Conservation (phyloP, 2,329 filamentous ascomycete species). For the Spiromastix sp. region DNA sequence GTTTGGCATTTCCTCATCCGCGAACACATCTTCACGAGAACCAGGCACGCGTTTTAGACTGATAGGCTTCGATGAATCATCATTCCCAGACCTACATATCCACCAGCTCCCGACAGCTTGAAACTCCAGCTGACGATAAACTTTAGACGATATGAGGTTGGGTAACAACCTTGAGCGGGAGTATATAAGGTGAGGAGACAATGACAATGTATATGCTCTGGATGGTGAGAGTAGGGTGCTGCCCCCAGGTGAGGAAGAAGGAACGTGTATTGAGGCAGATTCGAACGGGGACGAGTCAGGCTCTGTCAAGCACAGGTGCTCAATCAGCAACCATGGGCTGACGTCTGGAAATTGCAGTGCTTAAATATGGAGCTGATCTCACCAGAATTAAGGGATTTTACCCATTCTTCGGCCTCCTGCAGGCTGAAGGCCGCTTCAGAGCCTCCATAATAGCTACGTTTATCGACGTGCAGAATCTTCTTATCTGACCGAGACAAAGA, state of each 20-base stretch:
- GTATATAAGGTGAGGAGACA: slow-evolving; percentile 82
- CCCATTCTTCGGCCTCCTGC: slow-evolving; percentile 71
- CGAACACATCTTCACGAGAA: slow-evolving; percentile 84
- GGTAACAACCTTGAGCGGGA: slow-evolving; percentile 67
- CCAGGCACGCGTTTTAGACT: slow-evolving; percentile 65
- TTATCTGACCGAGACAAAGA: slow-evolving; percentile 85
- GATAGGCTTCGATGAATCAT: slow-evolving; percentile 14
- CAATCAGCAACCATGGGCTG: slow-evolving; percentile 15
- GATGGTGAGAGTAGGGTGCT: slow-evolving; percentile 36
- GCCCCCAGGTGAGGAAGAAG: slow-evolving; percentile 12
- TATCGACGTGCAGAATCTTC: slow-evolving; percentile 82
- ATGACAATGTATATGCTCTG: slow-evolving; percentile 68
- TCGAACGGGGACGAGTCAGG: slow-evolving; percentile 27
- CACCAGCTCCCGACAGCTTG: slow-evolving; percentile 89
- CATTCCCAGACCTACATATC: slow-evolving; percentile 43
- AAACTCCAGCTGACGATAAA: slow-evolving; percentile 85
- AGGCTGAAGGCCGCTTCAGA: slow-evolving; percentile 76
- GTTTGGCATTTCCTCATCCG: slow-evolving; percentile 62
- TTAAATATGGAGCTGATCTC: slow-evolving; percentile 8
- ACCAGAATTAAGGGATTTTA: slow-evolving; percentile 35
- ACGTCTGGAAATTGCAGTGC: slow-evolving; percentile 7
- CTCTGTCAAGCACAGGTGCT: slow-evolving; percentile 17
- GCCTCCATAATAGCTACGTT: slow-evolving; percentile 80
- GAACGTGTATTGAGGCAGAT: slow-evolving; percentile 24
- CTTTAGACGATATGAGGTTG: slow-evolving; percentile 76